phyloP scores from a whole-genome alignment of 225 moss, liverwort and hornwort genomes.

The Marchantia polymorpha region DNA sequence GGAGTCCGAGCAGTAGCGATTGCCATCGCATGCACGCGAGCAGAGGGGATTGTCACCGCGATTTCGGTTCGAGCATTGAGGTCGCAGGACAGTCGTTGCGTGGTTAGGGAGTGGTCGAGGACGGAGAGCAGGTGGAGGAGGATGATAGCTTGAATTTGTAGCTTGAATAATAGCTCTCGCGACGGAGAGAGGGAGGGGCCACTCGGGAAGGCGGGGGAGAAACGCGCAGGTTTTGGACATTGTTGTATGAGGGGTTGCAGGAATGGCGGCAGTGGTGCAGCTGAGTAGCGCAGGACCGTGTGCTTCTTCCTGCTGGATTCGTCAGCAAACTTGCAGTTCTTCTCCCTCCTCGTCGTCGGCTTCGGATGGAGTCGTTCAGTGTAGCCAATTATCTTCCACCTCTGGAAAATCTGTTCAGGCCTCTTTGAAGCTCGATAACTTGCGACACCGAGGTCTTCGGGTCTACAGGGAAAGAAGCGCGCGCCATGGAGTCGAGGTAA shows the following conservation, averaged over 20 bases:
- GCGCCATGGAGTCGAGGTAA: conserved; percentile 9
- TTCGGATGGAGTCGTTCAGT: neutral
- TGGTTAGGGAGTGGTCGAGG: neutral
- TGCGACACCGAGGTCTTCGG: conserved; percentile 4
- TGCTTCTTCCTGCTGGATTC: conserved; percentile 4
- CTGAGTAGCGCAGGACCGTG: conserved; percentile 19
- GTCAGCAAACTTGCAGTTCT: conserved; percentile 14
- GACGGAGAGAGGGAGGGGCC: neutral
- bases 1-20: neutral
- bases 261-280: conserved; percentile 31
- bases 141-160: neutral
- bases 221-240: neutral
- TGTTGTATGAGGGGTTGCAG: conserved; percentile 15
- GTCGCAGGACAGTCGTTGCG: neutral
- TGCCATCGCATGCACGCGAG: neutral
- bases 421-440: neutral
- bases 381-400: conserved; percentile 6
- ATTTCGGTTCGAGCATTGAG: neutral
- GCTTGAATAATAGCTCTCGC: neutral
- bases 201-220: neutral
- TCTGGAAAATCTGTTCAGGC: neutral
- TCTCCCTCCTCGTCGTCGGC: conserved; percentile 2
- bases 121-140: neutral
- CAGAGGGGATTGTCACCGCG: neutral
- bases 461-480: neutral